Evolutionary conservation across 129 eudicot species (phyloP).

Genomic region (carrot (Daucus carota)): DH1_v3.0 NC_030381.2:52592501-52593000

Average conservation of each 20-base stretch:
- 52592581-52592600: constrained; percentile 69
- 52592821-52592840: no score
- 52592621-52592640: not conserved
- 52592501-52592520: not conserved
- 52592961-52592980: no score
- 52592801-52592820: not conserved
- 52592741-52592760: not conserved
- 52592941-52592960: no score
- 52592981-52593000: no score
- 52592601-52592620: constrained; percentile 12
- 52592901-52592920: not conserved
- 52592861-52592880: not conserved
- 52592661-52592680: not conserved
- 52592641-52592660: not conserved
- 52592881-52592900: not conserved
- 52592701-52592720: no score
- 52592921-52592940: not conserved
- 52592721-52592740: no score
- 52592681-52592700: no score
- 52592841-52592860: not conserved
- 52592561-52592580: constrained; percentile 90
- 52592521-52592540: constrained; percentile 26
- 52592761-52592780: not conserved
- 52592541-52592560: constrained; percentile 67
- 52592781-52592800: no score